These are phyloP conservation scores for Staphylotrichum tortipilum DNA, from an alignment of 495 filamentous ascomycete species.

Conservation along the genomic window DNA sequence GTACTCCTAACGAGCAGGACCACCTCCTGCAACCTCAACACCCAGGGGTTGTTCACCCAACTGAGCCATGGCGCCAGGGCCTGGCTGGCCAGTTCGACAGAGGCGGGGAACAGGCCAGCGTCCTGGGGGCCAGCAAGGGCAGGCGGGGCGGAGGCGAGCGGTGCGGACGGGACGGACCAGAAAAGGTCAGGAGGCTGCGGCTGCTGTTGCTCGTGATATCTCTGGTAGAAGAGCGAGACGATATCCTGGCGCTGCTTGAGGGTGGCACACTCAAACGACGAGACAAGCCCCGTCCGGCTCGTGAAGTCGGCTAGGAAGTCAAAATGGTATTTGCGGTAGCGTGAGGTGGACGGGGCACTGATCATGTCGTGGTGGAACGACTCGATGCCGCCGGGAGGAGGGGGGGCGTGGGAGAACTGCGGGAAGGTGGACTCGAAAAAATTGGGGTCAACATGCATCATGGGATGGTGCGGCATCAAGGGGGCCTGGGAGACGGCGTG, in stretches of 20 bases:
- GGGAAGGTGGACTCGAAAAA: slow-evolving; percentile 9
- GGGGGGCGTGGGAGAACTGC: neutral
- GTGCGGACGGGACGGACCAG: neutral
- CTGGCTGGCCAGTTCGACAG: neutral
- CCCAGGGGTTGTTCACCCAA: slow-evolving; percentile 20
- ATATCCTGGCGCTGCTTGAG: slow-evolving; percentile 19
- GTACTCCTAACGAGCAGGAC: slow-evolving; percentile 20
- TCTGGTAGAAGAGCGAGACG: slow-evolving; percentile 13
- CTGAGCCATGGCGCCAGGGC: slow-evolving; percentile 8
- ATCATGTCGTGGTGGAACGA: neutral
- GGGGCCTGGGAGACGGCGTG: slow-evolving; percentile 16
- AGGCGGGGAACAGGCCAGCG: neutral
- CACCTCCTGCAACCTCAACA: slow-evolving; percentile 19
- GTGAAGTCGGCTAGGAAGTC: slow-evolving; percentile 24
- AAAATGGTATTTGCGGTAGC: slow-evolving; percentile 19
- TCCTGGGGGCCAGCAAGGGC: neutral
- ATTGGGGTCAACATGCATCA: slow-evolving; percentile 19
- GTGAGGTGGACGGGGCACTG: neutral
- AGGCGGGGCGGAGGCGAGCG: neutral
- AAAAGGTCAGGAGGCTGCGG: slow-evolving; percentile 6
- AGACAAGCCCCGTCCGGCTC: slow-evolving; percentile 21
- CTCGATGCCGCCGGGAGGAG: neutral
- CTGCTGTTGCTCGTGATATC: slow-evolving; percentile 14
- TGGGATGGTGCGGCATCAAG: slow-evolving; percentile 1
- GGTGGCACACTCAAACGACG: slow-evolving; percentile 27